phyloP scores from a whole-genome alignment of 257 asterid species.

The Fraxinus quadrangulata region DNA sequence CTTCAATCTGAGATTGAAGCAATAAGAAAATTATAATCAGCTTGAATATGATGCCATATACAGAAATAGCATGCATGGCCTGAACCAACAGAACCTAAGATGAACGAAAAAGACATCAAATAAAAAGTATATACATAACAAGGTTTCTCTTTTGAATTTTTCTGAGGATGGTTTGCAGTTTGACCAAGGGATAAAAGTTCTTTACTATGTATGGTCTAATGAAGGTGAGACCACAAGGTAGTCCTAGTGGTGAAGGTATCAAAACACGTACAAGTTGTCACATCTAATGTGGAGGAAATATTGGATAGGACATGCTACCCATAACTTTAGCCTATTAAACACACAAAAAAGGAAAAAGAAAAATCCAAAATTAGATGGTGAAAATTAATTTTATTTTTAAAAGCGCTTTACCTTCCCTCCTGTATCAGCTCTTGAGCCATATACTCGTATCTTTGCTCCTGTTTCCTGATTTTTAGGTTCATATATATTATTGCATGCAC shows the following conservation, averaged over 20 bases:
- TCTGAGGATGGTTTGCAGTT: background rate
- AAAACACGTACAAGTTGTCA: background rate
- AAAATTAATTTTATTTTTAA: background rate
- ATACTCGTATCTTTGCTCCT: slow-evolving; percentile 86
- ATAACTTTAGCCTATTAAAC: background rate
- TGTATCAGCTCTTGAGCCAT: slow-evolving; percentile 61
- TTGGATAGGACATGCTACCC: background rate
- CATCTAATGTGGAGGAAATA: background rate
- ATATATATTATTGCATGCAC: slow-evolving; percentile 1
- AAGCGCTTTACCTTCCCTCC: slow-evolving; percentile 62
- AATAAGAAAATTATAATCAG: slow-evolving; percentile 2
- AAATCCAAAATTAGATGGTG: background rate
- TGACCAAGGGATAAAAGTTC: background rate
- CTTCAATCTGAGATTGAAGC: slow-evolving; percentile 58
- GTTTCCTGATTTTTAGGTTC: slow-evolving; percentile 69
- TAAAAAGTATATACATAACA: background rate
- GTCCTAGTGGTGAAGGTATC: background rate
- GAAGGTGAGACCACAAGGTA: background rate
- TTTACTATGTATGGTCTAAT: background rate
- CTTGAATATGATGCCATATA: background rate
- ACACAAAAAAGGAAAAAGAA: background rate
- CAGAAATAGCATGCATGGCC: background rate
- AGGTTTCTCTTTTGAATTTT: background rate
- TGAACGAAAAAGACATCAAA: background rate
- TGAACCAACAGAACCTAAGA: background rate